Evolutionary conservation across 2,329 filamentous ascomycete species (phyloP), one percentile per base, ranked within the genome.

Genomic region (Blumeriella jaapii): DNA sequence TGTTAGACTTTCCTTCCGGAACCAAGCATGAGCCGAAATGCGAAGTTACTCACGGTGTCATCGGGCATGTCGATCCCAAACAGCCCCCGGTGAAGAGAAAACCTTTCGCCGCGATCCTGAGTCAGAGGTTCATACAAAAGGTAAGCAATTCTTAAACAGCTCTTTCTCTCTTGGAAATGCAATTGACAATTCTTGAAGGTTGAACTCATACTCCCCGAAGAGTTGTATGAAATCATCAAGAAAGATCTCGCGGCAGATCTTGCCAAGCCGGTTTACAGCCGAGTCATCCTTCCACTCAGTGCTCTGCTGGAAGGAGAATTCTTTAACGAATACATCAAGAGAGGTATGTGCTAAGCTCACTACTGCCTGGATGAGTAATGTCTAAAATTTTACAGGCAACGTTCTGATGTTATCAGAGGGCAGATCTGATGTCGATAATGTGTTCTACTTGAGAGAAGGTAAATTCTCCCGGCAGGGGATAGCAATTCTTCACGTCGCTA

Each of bases 361-460:
- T n/a, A n/a, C n/a, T n/a, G n/a, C n/a, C n/a, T n/a, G n/a, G n/a
- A n/a, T n/a, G n/a, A n/a, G n/a, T n/a, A n/a, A n/a, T n/a, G n/a
- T n/a, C n/a, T n/a, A n/a, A n/a, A 4, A 24, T 22, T 24, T 10
- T n/a, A 2, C 40, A 86, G 84, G 84, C 4, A 78, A 85, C 53
- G 63, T 93, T 31, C 58, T 83, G 47, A 83, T 96, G 80, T 68
- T 94, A 2, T 94, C 87, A 0, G 73, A 87, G 56, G 86, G 85
- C 9, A 69, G 70, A 19, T 63, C 69, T 6, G 77, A 74, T 2
- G 67, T 78, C 2, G 80, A 87, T 50, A 82, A 82, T 48, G 65
- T 79, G 2, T 89, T 84, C 54, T 71, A 71, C 0, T 60, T 96
- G 1, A 67, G 62, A 38, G 70, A 84, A 46, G 86, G 85, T 72